phyloP scores from a whole-genome alignment of 202 grass and related monocot species.

The Eragrostis tef region DNA sequence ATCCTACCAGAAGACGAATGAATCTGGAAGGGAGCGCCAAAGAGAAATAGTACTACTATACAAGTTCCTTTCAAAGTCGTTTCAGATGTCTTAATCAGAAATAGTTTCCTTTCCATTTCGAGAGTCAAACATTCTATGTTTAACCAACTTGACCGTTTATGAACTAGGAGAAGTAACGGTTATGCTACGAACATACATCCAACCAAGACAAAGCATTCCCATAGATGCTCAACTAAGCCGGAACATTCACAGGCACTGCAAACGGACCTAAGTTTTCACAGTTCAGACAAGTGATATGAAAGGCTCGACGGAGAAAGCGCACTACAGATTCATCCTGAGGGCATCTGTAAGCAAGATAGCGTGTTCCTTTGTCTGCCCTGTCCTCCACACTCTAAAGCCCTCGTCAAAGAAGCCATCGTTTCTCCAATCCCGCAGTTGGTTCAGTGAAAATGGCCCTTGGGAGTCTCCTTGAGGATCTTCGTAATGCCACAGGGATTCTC shows the following conservation, averaged over 20 bases:
- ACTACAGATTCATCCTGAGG: conserved; percentile 20
- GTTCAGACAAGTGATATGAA: background rate
- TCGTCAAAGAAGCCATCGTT: conserved; percentile 48
- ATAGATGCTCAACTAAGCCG: background rate
- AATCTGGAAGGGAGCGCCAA: too few relatives aligned
- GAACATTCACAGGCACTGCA: background rate
- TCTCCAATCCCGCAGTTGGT: conserved; percentile 42
- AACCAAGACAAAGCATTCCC: background rate
- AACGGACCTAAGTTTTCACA: background rate
- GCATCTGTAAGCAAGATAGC: conserved; percentile 59
- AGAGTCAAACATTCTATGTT: background rate
- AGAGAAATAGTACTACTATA: too few relatives aligned
- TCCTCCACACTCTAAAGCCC: conserved; percentile 65
- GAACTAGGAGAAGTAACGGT: background rate
- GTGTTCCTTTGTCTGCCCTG: conserved; percentile 41
- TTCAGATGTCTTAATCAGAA: too few relatives aligned
- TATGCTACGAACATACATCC: background rate
- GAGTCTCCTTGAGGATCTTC: conserved; percentile 49
- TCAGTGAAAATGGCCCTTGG: conserved; percentile 65
- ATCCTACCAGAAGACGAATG: too few relatives aligned
- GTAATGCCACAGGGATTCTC: conserved; percentile 58
- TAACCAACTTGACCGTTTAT: background rate
- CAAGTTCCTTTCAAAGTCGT: too few relatives aligned
- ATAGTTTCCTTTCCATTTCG: too few relatives aligned
- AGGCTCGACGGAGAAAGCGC: background rate